Evolutionary conservation across 345 rosid species (phyloP), one percentile per base, ranked within the genome.

Genomic region (Firmiana major): DNA sequence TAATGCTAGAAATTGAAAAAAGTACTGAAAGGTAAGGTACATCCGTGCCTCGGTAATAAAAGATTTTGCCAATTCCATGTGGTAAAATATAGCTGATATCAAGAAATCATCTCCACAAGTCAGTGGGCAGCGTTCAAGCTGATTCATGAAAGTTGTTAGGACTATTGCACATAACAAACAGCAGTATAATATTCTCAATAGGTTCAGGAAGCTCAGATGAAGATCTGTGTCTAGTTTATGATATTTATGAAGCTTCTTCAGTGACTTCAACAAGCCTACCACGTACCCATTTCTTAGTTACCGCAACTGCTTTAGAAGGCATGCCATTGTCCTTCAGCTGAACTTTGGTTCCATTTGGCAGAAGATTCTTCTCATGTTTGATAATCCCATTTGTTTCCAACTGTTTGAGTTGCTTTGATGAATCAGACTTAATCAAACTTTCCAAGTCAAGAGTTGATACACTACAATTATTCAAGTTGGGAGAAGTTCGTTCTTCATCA

Each of bases 251-350:
- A 48, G 45, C 70, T 63, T 63, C 71, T 34, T 75, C 71, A 62
- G 48, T 8, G 48, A 85, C 91, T 81, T 92, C 91, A 16, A 93
- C 87, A 3, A 95, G 96, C 87, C 88, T 90, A 9, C 99, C 98
- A 17, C 91, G 88, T 24, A 95, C 87, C 99, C 98, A 95, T 82
- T 85, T 95, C 90, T 88, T 95, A 1, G 86, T 87, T 62, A 75
- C 74, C 15, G 77, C 19, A 5, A 68, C 77, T 46, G 88, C 59
- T 58, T 82, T 73, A 66, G 81, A 75, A 63, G 79, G 75, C 9
- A 57, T 16, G 63, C 84, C 81, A 75, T 82, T 88, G 5, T 77
- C 83, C 45, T 9, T 11, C 13, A 48, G 64, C 49, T 77, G 51
- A 75, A 72, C 79, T 68, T 60, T 73, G 36, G 75, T 75, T 65